Evolutionary conservation across 345 rosid species (phyloP).

Genomic region (Pugionium cornutum): DNA sequence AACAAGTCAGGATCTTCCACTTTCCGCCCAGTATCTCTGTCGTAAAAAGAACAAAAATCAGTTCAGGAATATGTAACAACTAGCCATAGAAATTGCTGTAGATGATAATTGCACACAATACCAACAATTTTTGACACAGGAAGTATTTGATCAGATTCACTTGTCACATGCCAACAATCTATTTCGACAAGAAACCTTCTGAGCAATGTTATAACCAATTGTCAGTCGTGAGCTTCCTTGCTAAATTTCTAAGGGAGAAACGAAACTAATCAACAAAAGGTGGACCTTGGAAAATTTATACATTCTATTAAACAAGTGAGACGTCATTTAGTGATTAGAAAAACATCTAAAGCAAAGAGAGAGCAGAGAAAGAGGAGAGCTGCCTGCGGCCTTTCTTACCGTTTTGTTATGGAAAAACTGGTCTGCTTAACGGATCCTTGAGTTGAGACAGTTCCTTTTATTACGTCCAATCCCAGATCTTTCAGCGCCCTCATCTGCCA

Average conservation of each 20-base stretch:
- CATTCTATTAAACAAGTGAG: background rate
- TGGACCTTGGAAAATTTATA: conserved; percentile 8
- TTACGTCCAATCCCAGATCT: conserved; percentile 82
- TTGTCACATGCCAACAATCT: background rate
- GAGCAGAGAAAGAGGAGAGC: background rate
- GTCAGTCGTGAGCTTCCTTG: no score
- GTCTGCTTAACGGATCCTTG: conserved; percentile 80
- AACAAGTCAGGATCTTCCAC: conserved; percentile 93
- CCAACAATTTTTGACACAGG: background rate
- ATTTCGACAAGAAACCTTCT: background rate
- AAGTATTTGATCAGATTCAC: background rate
- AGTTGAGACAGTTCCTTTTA: conserved; percentile 78
- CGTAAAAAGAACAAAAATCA: conserved; percentile 30
- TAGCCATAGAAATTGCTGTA: background rate
- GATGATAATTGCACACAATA: conserved; percentile 7
- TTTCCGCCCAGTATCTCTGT: conserved; percentile 85
- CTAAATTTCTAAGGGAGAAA: no score
- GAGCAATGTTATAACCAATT: no score
- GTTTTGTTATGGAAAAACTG: conserved; percentile 65
- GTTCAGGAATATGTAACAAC: background rate
- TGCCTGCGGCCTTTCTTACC: conserved; percentile 50
- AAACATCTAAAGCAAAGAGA: conserved; percentile 12
- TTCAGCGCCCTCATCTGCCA: conserved; percentile 85
- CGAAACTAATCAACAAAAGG: conserved; percentile 11
- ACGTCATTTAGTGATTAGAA: conserved; percentile 7